Evolutionary conservation across 306 rosid genomes (phyloP), one percentile per base, ranked within the genome.

Genomic region (Morella rubra): DNA sequence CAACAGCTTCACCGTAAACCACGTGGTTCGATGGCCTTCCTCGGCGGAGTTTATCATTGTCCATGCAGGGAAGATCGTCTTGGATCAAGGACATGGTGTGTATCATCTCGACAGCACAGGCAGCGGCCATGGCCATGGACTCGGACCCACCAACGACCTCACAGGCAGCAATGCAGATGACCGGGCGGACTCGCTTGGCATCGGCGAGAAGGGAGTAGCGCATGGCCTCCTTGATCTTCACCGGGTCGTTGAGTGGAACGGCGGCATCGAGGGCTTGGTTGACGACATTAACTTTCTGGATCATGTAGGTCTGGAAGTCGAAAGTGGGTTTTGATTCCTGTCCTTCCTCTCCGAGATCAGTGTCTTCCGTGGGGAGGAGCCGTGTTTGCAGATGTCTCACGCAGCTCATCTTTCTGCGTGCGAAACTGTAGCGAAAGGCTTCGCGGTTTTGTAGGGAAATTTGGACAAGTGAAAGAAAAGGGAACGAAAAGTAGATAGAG

Each of bases 161-260:
- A 32, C 46, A 32, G 18, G 49, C 18, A 14, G 70, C 70, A 15
- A 13, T 32, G 70, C 45, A 40, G 3, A 65, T 20, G 3, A 65
- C n/a, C 3, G 70, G 70, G 42, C 70, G 70, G 3, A 65, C 16
- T 40, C 70, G 49, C 47, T 65, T 65, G 45, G 46, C 70, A 6
- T 46, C 70, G 24, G 46, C 70, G 5, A 65, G 18, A 32, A 40
- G 46, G n/a, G 70, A 32, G 42, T 65, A 64, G 14, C 70, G 45
- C 47, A 64, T 64, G 44, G 70, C 70, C 41, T 64, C 70, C 37
- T 64, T 47, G 70, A 64, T 64, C 44, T 64, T 64, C 19, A 10
- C 13, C 16, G n/a, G n/a, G 15, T 65, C 70, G 5, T 27, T 65
- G 16, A 65, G 70, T 42, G 14, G 19, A 65, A 65, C 44, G 10